Percentiles rank a stretch among this genome's conserved stretches.
Conservation (phyloP, 2,329 filamentous ascomycete genomes). For the Epichloe brachyelytri region DNA sequence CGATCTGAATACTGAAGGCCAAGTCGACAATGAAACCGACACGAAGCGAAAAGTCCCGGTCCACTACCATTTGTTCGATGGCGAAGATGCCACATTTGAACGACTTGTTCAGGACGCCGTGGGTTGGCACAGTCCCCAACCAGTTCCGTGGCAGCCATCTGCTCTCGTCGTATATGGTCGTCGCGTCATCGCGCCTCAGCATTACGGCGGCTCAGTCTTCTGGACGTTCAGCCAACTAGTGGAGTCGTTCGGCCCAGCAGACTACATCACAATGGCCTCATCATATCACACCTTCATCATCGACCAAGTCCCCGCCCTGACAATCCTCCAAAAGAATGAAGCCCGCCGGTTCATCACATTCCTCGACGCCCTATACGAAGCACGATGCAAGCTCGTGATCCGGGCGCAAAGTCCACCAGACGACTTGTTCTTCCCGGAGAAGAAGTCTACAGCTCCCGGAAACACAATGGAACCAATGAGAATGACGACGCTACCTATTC, state of each 20-base stretch:
- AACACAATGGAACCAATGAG: conserved; percentile 6
- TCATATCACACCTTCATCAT: conserved; percentile 69
- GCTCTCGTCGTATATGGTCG: conserved; percentile 49
- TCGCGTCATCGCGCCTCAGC: conserved; percentile 42
- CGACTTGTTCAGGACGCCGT: conserved; percentile 12
- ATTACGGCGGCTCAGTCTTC: conserved; percentile 42
- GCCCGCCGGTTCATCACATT: conserved; percentile 69
- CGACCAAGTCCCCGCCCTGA: conserved; percentile 55
- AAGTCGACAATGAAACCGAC: neutral
- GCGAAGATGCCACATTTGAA: conserved; percentile 17
- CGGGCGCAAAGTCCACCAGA: conserved; percentile 57
- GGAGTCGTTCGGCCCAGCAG: conserved; percentile 58
- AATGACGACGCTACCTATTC: conserved; percentile 28
- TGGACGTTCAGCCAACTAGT: conserved; percentile 62
- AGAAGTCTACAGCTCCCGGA: conserved; percentile 11
- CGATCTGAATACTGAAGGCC: neutral
- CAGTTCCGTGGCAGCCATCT: conserved; percentile 28
- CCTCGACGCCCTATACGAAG: conserved; percentile 69
- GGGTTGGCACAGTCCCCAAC: conserved; percentile 10
- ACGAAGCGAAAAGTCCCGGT: conserved; percentile 14
- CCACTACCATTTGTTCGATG: conserved; percentile 16
- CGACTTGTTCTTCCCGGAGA: conserved; percentile 64
- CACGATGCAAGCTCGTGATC: conserved; percentile 63
- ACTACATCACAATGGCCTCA: conserved; percentile 72
- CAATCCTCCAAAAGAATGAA: conserved; percentile 62